Base-by-base conservation (phyloP, 2,329 filamentous ascomycete genomes). In the Clarireedia homoeocarpa region DNA sequence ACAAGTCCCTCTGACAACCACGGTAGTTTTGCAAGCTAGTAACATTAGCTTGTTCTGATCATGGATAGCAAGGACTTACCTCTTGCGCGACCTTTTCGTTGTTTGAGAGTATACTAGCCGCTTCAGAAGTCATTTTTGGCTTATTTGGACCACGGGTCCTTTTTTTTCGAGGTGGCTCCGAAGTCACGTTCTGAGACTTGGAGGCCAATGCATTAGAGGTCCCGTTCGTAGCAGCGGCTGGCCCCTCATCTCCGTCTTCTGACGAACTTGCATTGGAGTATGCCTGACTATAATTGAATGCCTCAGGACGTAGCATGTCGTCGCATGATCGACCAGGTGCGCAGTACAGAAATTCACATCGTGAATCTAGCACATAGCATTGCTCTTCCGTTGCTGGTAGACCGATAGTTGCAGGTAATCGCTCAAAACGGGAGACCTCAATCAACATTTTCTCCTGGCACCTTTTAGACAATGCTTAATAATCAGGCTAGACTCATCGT, bases 21-120 rank as follows among this genome's bases (percentile, higher is more conserved):
- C 30, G 53, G 46, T 17, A 50, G 46, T 40, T 55, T 55, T 10
- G 36, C 53, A 50, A 55, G 34, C 53, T 55, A 46, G 34, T 3
- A 17, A 40, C 0, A 26, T 55, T 55, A 55, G 46, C 2, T 12
- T 14, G 4, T 17, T 44, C 15, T 4, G 24, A 34, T 4, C 14
- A 20, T 38, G 14, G 17, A 12, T 6, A 5, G 4, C 20, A 5
- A 54, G 7, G 17, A 40, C 26, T 26, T 50, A 44, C 46, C 27
- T 55, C 53, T 6, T 24, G 38, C 15, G 46, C 36, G 23, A 55
- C 38, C 9, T 36, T 55, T 34, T 42, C 46, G 9, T 17, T 17
- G 26, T 44, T 49, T 44, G 40, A 12, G 23, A 20, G 17, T 44
- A 20, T 24, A 17, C n/a, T 20, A 23, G 17, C 40, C 40, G 15